These are phyloP conservation scores for Arthromyces matolae DNA, from an alignment of 768 basidiomycete species.

Conservation along the genomic window DNA sequence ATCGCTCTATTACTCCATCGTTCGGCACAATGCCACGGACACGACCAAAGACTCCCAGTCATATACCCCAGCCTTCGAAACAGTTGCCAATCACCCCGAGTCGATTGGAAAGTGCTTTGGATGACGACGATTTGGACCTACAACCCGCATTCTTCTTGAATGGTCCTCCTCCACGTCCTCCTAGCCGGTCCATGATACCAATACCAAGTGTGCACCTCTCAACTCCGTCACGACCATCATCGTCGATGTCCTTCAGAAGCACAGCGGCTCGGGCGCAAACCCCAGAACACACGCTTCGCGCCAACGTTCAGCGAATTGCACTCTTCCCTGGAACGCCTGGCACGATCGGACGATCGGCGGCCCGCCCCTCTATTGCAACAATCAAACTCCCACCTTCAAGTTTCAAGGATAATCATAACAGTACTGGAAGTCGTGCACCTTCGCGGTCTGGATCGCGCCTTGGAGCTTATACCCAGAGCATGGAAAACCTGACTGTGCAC, in stretches of 20 bases:
- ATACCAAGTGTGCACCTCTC: conserved; percentile 70
- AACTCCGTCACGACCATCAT: conserved; percentile 65
- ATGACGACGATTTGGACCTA: conserved; percentile 41
- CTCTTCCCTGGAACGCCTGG: conserved; percentile 46
- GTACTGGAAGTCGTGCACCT: conserved; percentile 47
- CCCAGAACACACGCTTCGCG: conserved; percentile 59
- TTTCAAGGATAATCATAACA: conserved; percentile 70
- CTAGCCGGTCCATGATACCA: conserved; percentile 82
- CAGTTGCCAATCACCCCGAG: conserved; percentile 31
- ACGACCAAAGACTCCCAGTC: conserved; percentile 75
- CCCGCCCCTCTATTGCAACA: conserved; percentile 31
- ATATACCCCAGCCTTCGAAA: conserved; percentile 65
- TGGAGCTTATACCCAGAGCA: conserved; percentile 59
- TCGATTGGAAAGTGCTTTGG: conserved; percentile 18
- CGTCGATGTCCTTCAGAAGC: conserved; percentile 62
- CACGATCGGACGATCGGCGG: conserved; percentile 33
- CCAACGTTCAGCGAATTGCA: conserved; percentile 57
- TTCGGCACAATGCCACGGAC: conserved; percentile 52
- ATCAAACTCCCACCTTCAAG: conserved; percentile 72
- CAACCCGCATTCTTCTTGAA: conserved; percentile 58
- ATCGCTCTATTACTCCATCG: conserved; percentile 30
- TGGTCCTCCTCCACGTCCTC: conserved; percentile 63
- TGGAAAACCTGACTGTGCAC: conserved; percentile 51
- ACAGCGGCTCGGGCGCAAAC: conserved; percentile 58
- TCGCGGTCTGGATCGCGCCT: conserved; percentile 65